These are phyloP conservation scores for Ogataea populi-albae DNA, from an alignment of 805 yeast species.

Conservation along the genomic window DNA sequence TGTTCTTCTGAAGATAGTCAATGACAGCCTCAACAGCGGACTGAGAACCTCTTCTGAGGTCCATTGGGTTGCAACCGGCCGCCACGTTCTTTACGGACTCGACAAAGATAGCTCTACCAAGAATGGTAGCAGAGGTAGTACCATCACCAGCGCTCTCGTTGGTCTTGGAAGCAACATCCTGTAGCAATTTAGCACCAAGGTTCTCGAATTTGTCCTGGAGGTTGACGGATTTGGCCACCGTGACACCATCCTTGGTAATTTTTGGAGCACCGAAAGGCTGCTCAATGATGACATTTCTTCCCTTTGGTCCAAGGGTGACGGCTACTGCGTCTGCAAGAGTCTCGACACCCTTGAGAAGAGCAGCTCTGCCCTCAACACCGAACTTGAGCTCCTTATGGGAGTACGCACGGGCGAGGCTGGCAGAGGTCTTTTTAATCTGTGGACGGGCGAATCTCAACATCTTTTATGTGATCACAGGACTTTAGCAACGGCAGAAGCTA, in stretches of 20 bases:
- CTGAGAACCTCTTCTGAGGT: conserved; percentile 94
- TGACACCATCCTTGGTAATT: conserved; percentile 98
- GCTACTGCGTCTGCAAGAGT: conserved; percentile 94
- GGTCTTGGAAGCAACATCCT: conserved; percentile 96
- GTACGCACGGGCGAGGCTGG: conserved; percentile 45
- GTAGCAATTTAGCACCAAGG: conserved; percentile 91
- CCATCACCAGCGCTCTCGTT: conserved; percentile 99
- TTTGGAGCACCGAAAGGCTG: conserved; percentile 96
- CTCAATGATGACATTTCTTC: conserved; percentile 94
- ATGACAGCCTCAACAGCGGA: conserved; percentile 95
- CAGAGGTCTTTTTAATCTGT: conserved; percentile 37
- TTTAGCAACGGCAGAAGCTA: too few species aligned
- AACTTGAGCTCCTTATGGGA: conserved; percentile 92
- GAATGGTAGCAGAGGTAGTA: conserved; percentile 94
- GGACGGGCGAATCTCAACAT: conserved; percentile 53
- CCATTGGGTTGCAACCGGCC: conserved; percentile 99
- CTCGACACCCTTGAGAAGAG: conserved; percentile 89
- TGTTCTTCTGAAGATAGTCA: conserved; percentile 75
- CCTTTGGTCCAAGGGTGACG: conserved; percentile 96
- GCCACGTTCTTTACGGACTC: conserved; percentile 96
- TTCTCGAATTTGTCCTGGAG: conserved; percentile 91
- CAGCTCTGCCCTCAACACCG: conserved; percentile 97
- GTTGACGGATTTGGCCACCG: conserved; percentile 85
- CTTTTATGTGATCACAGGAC: background rate
- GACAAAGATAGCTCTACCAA: conserved; percentile 92